Percentiles rank a stretch among this genome's conserved stretches.
Conservation (phyloP, 1,284 basidiomycete species). For the Malassezia restricta region DNA sequence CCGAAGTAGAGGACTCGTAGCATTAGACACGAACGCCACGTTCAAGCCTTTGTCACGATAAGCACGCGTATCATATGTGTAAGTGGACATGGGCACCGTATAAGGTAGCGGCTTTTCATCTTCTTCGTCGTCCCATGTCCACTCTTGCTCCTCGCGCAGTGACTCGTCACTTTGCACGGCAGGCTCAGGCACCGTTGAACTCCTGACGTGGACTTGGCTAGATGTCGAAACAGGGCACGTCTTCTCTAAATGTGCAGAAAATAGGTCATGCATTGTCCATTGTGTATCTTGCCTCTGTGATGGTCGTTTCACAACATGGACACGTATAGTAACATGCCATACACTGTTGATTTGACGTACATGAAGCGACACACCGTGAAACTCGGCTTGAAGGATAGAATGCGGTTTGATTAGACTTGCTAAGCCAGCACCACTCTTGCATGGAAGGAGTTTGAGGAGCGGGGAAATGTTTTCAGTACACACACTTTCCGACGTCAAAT, state of each 20-base stretch:
- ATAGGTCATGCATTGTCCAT: conserved; percentile 27
- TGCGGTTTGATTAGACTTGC: conserved; percentile 74
- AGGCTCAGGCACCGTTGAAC: conserved; percentile 2
- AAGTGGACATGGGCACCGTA: background rate
- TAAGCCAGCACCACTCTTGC: conserved; percentile 73
- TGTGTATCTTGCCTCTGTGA: conserved; percentile 14
- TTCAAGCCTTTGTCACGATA: background rate
- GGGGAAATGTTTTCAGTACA: conserved; percentile 96
- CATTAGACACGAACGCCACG: background rate
- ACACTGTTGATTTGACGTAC: conserved; percentile 43
- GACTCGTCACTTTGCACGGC: conserved; percentile 5
- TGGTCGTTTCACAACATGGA: conserved; percentile 71
- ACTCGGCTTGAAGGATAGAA: conserved; percentile 69
- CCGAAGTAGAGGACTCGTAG: background rate
- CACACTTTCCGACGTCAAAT: conserved; percentile 24
- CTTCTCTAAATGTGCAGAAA: conserved; percentile 15
- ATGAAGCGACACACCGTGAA: conserved; percentile 72
- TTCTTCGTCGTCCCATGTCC: conserved; percentile 8
- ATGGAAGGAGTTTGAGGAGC: conserved; percentile 84
- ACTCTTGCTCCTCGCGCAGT: conserved; percentile 6
- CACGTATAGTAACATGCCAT: conserved; percentile 60
- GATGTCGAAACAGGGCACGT: conserved; percentile 24
- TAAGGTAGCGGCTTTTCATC: background rate
- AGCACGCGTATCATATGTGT: background rate
- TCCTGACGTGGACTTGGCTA: conserved; percentile 18